Base-by-base conservation (phyloP, 164 flowering plant species). In the Tetracentron sinense region DNA sequence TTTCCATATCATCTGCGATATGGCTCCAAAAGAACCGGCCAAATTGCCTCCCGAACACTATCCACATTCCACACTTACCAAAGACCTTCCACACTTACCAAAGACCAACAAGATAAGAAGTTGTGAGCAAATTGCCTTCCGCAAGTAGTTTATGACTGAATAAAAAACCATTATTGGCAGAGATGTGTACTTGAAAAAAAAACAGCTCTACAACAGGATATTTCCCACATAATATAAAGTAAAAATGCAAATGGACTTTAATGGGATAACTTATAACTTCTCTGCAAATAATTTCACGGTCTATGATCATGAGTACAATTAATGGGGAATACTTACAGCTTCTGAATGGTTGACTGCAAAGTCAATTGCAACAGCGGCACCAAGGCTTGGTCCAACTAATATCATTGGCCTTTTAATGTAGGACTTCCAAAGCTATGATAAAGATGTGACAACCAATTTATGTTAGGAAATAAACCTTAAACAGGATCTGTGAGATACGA, bases 371-470 rank as follows among this genome's bases (percentile, higher is more conserved):
- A 88, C 88, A 29, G 99, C 97, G 68, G 96, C 92, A 70, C 97
- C 99, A 64, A 94, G 96, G 70, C 99, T 94, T 63, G 99, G 96
- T 62, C 99, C 99, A 68, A 94, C 88, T 74, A 94, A 69, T 33
- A 78, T 63, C 89, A 91, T 79, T 6, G 99, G 99, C 78, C 72
- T 85, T 64, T 67, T 82, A 63, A 94, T 84, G 75, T 85, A 75
- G 52, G 89, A 73, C 49, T 73, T 82, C 97, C 97, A 94, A 53
- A 94, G 64, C 99, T 94, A 66, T 26, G n/a, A 31, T n/a, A 61
- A 3, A 59, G 4, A 35, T 10, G 28, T 33, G 28, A 55, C n/a
- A 23, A 62, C 27, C n/a, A n/a, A n/a, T n/a, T n/a, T n/a, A n/a
- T n/a, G n/a, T n/a, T n/a, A n/a, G n/a, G n/a, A n/a, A n/a, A n/a